Evolutionary conservation across 2,329 filamentous ascomycete species (phyloP), one percentile per base, ranked within the genome.

Genomic region (Rhynchosporium graminicola): DNA sequence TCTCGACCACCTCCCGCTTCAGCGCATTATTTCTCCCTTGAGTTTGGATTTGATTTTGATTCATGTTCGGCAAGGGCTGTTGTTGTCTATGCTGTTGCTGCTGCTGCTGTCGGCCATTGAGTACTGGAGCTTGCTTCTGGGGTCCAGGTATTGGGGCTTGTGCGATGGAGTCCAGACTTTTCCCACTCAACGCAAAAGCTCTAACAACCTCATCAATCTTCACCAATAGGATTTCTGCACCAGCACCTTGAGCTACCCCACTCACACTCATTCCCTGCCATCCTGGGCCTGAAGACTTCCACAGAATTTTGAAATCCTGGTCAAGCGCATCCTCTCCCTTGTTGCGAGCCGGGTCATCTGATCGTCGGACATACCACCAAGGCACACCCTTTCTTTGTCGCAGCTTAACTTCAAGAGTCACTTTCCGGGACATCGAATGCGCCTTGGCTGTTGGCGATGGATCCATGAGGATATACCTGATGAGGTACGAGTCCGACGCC

Each of bases 401-500:
- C 55, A 86, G 76, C 50, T 77, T 78, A n/a, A 87, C 74, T 43
- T 84, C 80, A 43, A 90, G 74, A 2, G 76, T 75, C n/a, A 86
- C 71, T 20, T 76, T 75, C 51, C 72, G 76, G 26, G 69, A 71
- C 65, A 43, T 72, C 70, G 59, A 68, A 70, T 3, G 69, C 65
- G 20, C 60, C 40, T 20, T 69, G 63, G 31, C 71, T 67, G 73
- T n/a, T 1, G 57, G 36, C 6, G 40, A 28, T 9, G 60, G 33
- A 3, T 33, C 42, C 15, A 52, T 65, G 1, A 87, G 68, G 4
- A 72, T 74, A 68, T 88, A 89, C 43, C 80, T 79, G 7, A 90
- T 73, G 8, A 78, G 78, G 57, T 84, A 80, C 80, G 82, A 86
- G 67, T 87, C 84, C 2, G 86, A 74, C 1, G 81, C 77, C 64